Base-by-base conservation (phyloP, 331 rosid genomes). In the Phaseolus coccineus region DNA sequence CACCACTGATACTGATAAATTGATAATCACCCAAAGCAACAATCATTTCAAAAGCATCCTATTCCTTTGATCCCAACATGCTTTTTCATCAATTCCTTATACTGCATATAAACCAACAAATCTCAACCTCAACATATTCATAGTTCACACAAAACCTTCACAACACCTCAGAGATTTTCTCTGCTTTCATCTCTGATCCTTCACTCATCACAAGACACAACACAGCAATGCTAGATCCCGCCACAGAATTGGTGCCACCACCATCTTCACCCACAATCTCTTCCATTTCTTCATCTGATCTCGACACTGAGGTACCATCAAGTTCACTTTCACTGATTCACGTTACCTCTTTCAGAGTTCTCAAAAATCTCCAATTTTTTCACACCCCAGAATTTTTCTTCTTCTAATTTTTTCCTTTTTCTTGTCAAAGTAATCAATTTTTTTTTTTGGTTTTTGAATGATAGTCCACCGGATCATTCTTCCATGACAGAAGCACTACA, bases 391-490 rank as follows among this genome's bases (percentile, higher is more conserved):
- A 40, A 59, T 52, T 53, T 64, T 63, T 61, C 0, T 25, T 14
- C 42, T 27, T 16, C 22, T 19, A 19, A 19, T 19, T n/a, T 77
- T 71, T 31, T 5, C 14, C 2, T 12, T 78, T 71, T 65, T 46
- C 37, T 16, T 7, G 7, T 30, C 1, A 0, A 46, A 75, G 10
- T 64, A 12, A 35, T 76, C n/a, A 47, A 46, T 5, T 40, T 7
- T 77, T 31, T 5, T 1, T 8, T 61, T 64, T 59, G 88, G 16
- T 16, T 46, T 30, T 61, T 61, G 25, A 22, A 39, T 67, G 24
- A 24, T 79, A 96, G 99, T 96, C 99, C 6, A 96, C 99, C 7
- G 99, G 99, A 37, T 96, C 99, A 5, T 96, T 96, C 82, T 96
- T 96, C 81, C 99, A 96, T 72, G 99, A 96, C 55, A 78, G 98